phyloP scores from a whole-genome alignment of 805 yeast genomes.

The Metschnikowia rubicola region DNA sequence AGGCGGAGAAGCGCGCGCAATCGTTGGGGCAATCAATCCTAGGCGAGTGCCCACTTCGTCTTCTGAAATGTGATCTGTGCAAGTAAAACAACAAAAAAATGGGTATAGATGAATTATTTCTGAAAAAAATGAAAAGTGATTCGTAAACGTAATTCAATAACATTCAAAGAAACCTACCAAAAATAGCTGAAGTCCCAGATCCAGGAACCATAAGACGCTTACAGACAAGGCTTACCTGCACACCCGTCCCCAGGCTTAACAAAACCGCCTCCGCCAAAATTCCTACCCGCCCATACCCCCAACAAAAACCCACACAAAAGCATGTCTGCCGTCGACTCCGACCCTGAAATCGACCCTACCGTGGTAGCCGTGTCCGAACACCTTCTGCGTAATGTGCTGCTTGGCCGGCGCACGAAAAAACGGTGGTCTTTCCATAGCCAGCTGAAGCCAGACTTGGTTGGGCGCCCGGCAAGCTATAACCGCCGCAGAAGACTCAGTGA shows the following conservation, averaged over 20 bases:
- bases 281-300: background rate
- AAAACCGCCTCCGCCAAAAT: background rate
- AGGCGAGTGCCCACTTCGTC: too few relatives aligned
- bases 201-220: too few relatives aligned
- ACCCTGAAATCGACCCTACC: conserved; percentile 29
- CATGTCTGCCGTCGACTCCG: conserved; percentile 31
- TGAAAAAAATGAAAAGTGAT: too few relatives aligned
- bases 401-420: conserved; percentile 36
- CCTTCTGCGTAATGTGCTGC: conserved; percentile 24
- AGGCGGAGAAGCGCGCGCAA: too few relatives aligned
- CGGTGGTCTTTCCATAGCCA: conserved; percentile 43
- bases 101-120: too few relatives aligned
- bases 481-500: conserved; percentile 38
- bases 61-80: too few relatives aligned
- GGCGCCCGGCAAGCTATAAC: conserved; percentile 26
- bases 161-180: too few relatives aligned
- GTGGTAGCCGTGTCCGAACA: conserved; percentile 35
- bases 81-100: too few relatives aligned
- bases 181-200: too few relatives aligned
- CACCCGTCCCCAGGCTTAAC: background rate
- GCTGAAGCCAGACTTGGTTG: conserved; percentile 36
- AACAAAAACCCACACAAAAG: background rate
- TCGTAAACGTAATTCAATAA: too few relatives aligned
- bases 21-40: too few relatives aligned
- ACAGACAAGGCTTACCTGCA: too few relatives aligned